These are phyloP conservation scores for Pythium chondricola DNA, from an alignment of 352 stramenopile species.

Conservation along the genomic window DNA sequence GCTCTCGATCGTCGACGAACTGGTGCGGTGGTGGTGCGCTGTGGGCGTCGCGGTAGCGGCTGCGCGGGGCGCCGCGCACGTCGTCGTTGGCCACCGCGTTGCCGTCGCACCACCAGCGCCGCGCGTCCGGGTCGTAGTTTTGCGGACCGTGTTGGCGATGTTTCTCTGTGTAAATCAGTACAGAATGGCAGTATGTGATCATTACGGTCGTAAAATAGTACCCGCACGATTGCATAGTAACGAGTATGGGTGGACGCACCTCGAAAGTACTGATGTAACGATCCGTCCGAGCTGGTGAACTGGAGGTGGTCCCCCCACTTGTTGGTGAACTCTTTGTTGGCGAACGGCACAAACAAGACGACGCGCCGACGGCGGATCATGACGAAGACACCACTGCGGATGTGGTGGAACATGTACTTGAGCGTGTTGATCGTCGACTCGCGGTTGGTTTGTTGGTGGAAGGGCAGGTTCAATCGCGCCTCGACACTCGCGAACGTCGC, in stretches of 20 bases:
- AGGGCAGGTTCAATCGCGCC: constrained; percentile 88
- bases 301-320: constrained; percentile 92
- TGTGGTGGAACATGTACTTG: constrained; percentile 98
- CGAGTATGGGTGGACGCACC: constrained; percentile 24
- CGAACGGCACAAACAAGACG: constrained; percentile 96
- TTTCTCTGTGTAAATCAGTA: constrained; percentile 41
- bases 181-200: background rate
- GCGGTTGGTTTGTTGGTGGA: constrained; percentile 85
- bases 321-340: constrained; percentile 97
- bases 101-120: constrained; percentile 99
- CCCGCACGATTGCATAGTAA: background rate
- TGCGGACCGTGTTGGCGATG: constrained; percentile 69
- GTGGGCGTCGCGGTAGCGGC: background rate
- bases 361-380: constrained; percentile 96
- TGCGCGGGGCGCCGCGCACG: constrained; percentile 29
- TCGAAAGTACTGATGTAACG: constrained; percentile 90
- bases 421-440: constrained; percentile 93
- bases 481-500: constrained; percentile 54
- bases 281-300: constrained; percentile 87
- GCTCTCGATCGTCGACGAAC: constrained; percentile 97
- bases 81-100: constrained; percentile 94
- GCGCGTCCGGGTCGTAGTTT: constrained; percentile 75
- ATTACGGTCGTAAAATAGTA: too few relatives aligned
- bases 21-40: constrained; percentile 33
- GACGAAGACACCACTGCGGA: constrained; percentile 98